phyloP scores from a whole-genome alignment of 352 stramenopile species.

The Globisporangium spinosum region DNA sequence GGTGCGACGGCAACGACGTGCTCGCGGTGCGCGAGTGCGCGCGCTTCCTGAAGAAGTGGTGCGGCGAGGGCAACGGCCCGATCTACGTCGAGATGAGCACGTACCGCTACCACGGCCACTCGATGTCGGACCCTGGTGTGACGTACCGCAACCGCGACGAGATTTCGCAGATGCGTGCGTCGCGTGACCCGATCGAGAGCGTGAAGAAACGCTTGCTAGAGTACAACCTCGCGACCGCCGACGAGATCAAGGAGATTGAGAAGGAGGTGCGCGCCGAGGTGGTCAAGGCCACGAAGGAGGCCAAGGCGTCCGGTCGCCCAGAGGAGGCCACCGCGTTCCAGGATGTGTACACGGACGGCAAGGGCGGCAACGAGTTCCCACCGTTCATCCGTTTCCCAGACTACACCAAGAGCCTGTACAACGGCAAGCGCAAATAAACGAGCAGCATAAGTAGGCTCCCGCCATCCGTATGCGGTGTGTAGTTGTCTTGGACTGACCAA shows the following conservation, averaged over 20 bases:
- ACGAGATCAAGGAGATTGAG: conserved; percentile 99
- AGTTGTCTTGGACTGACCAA: background rate
- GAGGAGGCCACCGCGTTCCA: conserved; percentile 55
- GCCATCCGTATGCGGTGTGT: background rate
- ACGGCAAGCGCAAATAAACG: conserved; percentile 59
- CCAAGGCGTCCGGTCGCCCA: conserved; percentile 74
- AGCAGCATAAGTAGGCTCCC: background rate
- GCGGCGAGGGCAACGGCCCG: conserved; percentile 94
- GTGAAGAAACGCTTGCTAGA: conserved; percentile 98
- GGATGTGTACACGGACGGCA: conserved; percentile 90
- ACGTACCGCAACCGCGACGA: conserved; percentile 99
- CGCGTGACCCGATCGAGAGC: conserved; percentile 98
- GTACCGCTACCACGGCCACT: conserved; percentile 99
- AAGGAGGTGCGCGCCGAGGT: conserved; percentile 98
- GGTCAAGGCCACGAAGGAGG: conserved; percentile 92
- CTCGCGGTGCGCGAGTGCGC: conserved; percentile 95
- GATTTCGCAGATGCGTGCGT: conserved; percentile 98
- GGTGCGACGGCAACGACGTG: conserved; percentile 99
- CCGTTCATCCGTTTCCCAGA: conserved; percentile 97
- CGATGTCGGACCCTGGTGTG: conserved; percentile 99
- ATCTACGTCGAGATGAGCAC: conserved; percentile 99
- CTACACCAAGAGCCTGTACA: conserved; percentile 91
- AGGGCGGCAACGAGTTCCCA: conserved; percentile 90
- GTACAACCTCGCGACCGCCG: conserved; percentile 89
- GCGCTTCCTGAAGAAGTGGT: conserved; percentile 96